Evolutionary conservation across 2,329 filamentous ascomycete species (phyloP), one percentile per base, ranked within the genome.

Genomic region (Penicillium sp.): DNA sequence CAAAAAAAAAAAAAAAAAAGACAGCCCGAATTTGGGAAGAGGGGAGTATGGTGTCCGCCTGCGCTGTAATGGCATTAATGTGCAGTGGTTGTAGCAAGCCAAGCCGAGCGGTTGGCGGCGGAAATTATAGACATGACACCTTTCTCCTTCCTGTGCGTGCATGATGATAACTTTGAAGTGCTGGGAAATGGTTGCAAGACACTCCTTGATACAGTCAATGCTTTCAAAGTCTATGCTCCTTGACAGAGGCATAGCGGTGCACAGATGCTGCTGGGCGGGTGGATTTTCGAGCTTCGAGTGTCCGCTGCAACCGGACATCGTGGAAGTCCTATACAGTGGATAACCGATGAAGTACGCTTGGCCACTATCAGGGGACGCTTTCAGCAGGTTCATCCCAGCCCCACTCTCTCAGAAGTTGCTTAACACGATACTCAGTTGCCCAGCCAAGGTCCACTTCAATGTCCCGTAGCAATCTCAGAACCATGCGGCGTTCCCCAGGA

Each of bases 381-480:
- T 62, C 56, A 8, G 54, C 9, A 3, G 51, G 64, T 54, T 72
- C 70, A n/a, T 71, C 64, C 73, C 73, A 76, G 8, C 72, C 76
- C 78, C 78, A 79, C 60, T 78, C 75, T 56, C 72, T 71, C 45
- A 79, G 66, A 64, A 89, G 72, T 65, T 86, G 82, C 64, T 83
- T 76, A 29, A 86, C 83, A 44, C 87, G 81, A 72, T 89, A 88
- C 67, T 86, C 81, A 52, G 87, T 89, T 3, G 86, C 85, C 83
- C 86, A 89, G 2, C 87, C 88, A 38, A 88, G 81, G 67, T 90
- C 88, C n/a, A 74, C 76, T 72, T 90, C 87, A 30, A 90, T 84
- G 11, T 82, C 85, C 29, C 81, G 77, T 21, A 90, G 74, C 44
- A 90, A 71, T 13, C 82, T 78, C 44, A 90, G 67, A 9, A 89